Evolutionary conservation across 2,329 filamentous ascomycete genomes (phyloP).

Genomic region (Exophiala sp.): DNA sequence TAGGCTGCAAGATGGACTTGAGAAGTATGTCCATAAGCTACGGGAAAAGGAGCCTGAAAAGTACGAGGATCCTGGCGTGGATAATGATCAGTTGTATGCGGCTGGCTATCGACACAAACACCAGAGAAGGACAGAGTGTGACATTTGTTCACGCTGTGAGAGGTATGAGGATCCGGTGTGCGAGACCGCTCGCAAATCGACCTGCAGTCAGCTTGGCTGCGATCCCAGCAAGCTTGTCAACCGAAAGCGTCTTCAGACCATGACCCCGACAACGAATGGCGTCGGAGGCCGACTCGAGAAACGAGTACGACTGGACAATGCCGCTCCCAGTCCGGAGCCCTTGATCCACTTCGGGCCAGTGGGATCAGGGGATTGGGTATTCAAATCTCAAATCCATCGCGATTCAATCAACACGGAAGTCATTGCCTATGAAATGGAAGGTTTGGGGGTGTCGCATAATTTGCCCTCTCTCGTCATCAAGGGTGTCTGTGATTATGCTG

Average conservation of each 20-base stretch:
- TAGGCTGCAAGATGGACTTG: slow-evolving; percentile 5
- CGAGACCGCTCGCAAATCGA: neutral
- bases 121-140: slow-evolving; percentile 13
- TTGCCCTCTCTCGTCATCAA: slow-evolving; percentile 26
- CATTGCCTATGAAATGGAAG: slow-evolving; percentile 27
- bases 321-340: neutral
- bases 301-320: neutral
- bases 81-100: slow-evolving; percentile 31
- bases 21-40: neutral
- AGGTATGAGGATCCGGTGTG: slow-evolving; percentile 24
- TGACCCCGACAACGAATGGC: neutral
- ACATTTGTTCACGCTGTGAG: neutral
- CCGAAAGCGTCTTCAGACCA: slow-evolving; percentile 19
- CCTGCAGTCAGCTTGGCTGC: slow-evolving; percentile 22
- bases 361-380: slow-evolving; percentile 41
- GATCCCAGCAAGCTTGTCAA: slow-evolving; percentile 18
- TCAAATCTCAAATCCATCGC: slow-evolving; percentile 37
- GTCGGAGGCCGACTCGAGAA: neutral
- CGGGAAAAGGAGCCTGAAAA: slow-evolving; percentile 2
- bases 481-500: slow-evolving; percentile 42
- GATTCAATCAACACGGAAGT: slow-evolving; percentile 32
- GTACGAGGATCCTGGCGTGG: slow-evolving; percentile 28
- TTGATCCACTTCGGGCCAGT: slow-evolving; percentile 36
- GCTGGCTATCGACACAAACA: slow-evolving; percentile 35
- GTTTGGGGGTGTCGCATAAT: neutral